Evolutionary conservation across 2,329 filamentous ascomycete genomes (phyloP).

Genomic region (Westerdykella sp.): DNA sequence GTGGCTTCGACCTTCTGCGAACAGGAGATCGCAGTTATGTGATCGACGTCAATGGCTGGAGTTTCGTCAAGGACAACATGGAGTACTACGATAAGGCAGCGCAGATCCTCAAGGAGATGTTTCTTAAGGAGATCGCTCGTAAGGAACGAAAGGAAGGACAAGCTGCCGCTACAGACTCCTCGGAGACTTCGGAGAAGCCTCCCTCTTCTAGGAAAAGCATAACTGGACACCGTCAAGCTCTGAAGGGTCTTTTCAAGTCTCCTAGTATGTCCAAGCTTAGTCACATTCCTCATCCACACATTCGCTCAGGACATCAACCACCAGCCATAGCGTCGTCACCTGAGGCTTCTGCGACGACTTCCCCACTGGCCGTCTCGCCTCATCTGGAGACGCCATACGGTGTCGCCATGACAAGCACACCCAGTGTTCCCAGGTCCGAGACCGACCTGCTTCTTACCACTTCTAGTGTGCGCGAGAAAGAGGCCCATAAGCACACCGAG

Average conservation of each 20-base stretch:
- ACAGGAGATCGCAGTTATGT: slow-evolving; percentile 89
- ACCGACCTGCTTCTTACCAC: slow-evolving; percentile 26
- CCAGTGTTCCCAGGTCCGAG: slow-evolving; percentile 22
- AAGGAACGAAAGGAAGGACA: slow-evolving; percentile 43
- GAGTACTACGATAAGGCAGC: slow-evolving; percentile 94
- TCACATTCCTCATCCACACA: slow-evolving; percentile 39
- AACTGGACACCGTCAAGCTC: slow-evolving; percentile 36
- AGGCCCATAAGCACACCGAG: slow-evolving; percentile 13
- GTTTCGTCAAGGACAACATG: slow-evolving; percentile 98
- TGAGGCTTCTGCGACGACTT: slow-evolving; percentile 39
- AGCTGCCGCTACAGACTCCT: slow-evolving; percentile 31
- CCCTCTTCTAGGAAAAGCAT: slow-evolving; percentile 29
- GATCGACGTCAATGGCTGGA: slow-evolving; percentile 99
- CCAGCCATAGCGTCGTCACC: slow-evolving; percentile 39
- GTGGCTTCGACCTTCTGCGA: slow-evolving; percentile 88
- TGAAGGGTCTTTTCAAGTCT: slow-evolving; percentile 58
- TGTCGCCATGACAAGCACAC: slow-evolving; percentile 13
- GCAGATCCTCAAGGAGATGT: slow-evolving; percentile 79
- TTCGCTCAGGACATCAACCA: slow-evolving; percentile 22
- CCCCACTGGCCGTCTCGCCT: slow-evolving; percentile 41
- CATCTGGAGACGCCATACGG: slow-evolving; percentile 36
- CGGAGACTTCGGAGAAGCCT: slow-evolving; percentile 16
- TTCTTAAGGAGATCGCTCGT: slow-evolving; percentile 69
- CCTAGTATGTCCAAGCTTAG: slow-evolving; percentile 58
- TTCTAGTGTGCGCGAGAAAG: slow-evolving; percentile 21